These are phyloP conservation scores for Xerophyta viscosa DNA, from an alignment of 106 monocot species.

Conservation along the genomic window DNA sequence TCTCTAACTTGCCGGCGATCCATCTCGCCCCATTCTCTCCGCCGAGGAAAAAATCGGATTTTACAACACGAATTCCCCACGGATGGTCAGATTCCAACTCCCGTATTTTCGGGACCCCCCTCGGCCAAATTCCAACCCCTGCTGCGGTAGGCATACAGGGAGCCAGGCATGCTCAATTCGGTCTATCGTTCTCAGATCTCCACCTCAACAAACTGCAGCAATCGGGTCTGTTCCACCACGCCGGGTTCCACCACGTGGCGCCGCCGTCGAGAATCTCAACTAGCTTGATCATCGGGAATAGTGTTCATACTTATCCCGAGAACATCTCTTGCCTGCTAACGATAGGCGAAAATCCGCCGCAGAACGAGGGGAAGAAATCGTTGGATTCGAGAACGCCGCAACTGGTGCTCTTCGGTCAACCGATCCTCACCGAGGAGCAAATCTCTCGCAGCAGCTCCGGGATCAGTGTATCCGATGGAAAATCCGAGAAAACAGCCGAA, in stretches of 20 bases:
- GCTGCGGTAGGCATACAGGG: constrained; percentile 78
- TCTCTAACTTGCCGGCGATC: constrained; percentile 43
- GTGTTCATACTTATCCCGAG: constrained; percentile 19
- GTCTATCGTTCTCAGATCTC: constrained; percentile 44
- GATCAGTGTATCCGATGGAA: constrained; percentile 36
- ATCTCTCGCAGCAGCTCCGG: constrained; percentile 22
- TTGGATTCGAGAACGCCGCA: constrained; percentile 24
- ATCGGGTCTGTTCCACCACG: constrained; percentile 24
- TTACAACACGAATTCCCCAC: constrained; percentile 40
- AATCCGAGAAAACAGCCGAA: constrained; percentile 21
- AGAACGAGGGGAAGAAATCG: constrained; percentile 12
- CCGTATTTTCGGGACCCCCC: constrained; percentile 34
- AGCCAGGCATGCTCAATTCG: constrained; percentile 80
- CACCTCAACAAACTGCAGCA: constrained; percentile 47
- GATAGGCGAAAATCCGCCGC: constrained; percentile 34
- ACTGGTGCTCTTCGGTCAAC: constrained; percentile 60
- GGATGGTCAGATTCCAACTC: constrained; percentile 31
- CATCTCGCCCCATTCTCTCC: constrained; percentile 45
- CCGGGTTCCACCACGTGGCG: constrained; percentile 19
- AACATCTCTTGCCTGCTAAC: constrained; percentile 51
- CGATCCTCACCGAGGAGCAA: constrained; percentile 56
- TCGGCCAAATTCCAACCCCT: constrained; percentile 39
- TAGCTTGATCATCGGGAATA: constrained; percentile 20
- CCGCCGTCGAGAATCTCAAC: constrained; percentile 28
- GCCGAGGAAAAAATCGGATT: constrained; percentile 39